Conservation (phyloP, 2,329 filamentous ascomycete genomes). For the Arthrobotrys megalospora region DNA sequence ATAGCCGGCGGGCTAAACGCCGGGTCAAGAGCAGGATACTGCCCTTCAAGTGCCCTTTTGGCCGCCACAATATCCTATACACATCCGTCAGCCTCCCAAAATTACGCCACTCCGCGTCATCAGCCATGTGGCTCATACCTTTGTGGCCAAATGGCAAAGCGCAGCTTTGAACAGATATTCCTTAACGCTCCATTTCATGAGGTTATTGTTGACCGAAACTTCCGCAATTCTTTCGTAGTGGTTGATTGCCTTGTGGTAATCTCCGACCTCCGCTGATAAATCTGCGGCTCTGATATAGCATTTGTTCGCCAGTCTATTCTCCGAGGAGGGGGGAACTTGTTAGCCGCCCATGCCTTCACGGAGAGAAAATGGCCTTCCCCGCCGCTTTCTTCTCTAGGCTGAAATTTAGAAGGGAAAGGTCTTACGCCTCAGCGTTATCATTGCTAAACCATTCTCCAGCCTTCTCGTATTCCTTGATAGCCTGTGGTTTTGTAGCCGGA, state of each 20-base stretch:
- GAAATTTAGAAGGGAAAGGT: slow-evolving; percentile 62
- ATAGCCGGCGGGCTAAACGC: slow-evolving; percentile 79
- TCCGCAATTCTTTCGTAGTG: slow-evolving; percentile 87
- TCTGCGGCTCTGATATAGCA: slow-evolving; percentile 93
- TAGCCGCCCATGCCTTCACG: slow-evolving; percentile 5
- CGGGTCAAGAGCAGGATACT: slow-evolving; percentile 83
- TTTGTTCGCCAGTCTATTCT: slow-evolving; percentile 85
- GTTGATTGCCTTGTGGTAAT: slow-evolving; percentile 87
- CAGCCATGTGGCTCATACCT: slow-evolving; percentile 65
- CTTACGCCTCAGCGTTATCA: slow-evolving; percentile 86
- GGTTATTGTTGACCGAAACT: slow-evolving; percentile 85
- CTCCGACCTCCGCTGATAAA: slow-evolving; percentile 82
- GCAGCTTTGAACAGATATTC: slow-evolving; percentile 96
- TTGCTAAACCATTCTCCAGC: slow-evolving; percentile 91
- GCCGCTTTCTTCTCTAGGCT: neutral
- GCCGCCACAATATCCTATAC: slow-evolving; percentile 80
- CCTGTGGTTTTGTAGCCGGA: slow-evolving; percentile 81
- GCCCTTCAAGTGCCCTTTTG: slow-evolving; percentile 81
- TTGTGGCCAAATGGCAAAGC: slow-evolving; percentile 85
- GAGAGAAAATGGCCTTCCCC: slow-evolving; percentile 13
- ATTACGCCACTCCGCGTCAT: neutral
- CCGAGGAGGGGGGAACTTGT: neutral
- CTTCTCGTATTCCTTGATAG: slow-evolving; percentile 85
- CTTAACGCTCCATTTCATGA: slow-evolving; percentile 95
- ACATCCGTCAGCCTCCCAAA: neutral